phyloP scores from a whole-genome alignment of 768 basidiomycete species.

The Hericium coralloides region DNA sequence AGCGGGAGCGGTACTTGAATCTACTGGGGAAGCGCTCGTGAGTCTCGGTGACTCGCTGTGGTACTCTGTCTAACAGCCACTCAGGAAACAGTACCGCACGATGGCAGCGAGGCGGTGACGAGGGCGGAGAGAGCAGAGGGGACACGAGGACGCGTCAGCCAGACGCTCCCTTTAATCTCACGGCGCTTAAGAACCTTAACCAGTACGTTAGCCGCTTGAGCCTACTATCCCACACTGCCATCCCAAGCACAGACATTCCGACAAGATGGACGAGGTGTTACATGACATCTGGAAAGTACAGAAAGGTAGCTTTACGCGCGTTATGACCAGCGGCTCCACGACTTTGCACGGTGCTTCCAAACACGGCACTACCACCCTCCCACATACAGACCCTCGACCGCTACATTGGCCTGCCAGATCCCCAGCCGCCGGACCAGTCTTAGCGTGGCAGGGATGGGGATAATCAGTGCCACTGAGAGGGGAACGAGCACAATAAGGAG shows the following conservation, averaged over 20 bases:
- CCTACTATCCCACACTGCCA: background rate
- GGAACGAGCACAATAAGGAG: slow-evolving; percentile 46
- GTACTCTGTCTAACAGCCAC: background rate
- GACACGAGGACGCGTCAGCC: background rate
- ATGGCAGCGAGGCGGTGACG: background rate
- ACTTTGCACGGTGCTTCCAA: background rate
- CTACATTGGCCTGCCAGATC: slow-evolving; percentile 78
- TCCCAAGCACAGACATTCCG: background rate
- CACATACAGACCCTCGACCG: slow-evolving; percentile 58
- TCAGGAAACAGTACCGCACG: background rate
- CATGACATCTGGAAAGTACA: background rate
- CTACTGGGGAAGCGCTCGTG: slow-evolving; percentile 2
- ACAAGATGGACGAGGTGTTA: background rate
- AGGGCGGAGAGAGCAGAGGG: background rate
- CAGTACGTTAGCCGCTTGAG: background rate
- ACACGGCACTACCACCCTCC: slow-evolving; percentile 11
- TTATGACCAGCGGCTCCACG: background rate
- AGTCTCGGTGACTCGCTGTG: slow-evolving; percentile 2
- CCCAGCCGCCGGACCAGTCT: slow-evolving; percentile 59
- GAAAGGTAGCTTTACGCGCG: background rate
- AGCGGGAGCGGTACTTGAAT: background rate
- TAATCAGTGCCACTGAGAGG: slow-evolving; percentile 45
- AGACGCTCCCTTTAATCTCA: slow-evolving; percentile 6
- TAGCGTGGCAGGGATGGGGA: slow-evolving; percentile 62
- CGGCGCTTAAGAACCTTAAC: slow-evolving; percentile 6